Evolutionary conservation across 2,329 filamentous ascomycete species (phyloP).

Genomic region (Exserohilum turcica): DNA sequence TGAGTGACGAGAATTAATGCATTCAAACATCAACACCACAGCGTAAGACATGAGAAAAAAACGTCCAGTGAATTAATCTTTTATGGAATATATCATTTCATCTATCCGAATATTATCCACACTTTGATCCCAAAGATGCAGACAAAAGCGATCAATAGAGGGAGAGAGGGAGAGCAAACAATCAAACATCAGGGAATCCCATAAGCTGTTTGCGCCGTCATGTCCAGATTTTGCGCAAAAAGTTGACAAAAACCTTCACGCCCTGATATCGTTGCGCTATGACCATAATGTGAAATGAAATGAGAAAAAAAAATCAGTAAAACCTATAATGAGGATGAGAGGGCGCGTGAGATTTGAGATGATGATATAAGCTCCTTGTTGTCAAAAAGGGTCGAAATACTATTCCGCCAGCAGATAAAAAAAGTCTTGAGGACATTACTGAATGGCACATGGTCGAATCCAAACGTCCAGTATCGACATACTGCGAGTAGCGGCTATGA

Average conservation of each 20-base stretch:
- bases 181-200: not conserved
- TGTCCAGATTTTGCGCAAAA: slow-evolving; percentile 1
- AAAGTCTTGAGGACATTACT: not conserved
- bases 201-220: not conserved
- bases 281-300: not conserved
- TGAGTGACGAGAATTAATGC: not conserved
- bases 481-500: not conserved
- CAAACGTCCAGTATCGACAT: not conserved
- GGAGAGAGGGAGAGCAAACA: not conserved
- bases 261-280: slow-evolving; percentile 5
- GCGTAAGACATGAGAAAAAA: too few species aligned
- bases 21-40: not conserved
- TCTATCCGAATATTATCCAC: not conserved
- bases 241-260: not conserved
- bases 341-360: not conserved
- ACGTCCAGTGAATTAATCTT: not conserved
- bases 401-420: not conserved
- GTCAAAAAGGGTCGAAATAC: not conserved
- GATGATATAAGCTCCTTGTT: not conserved
- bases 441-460: not conserved
- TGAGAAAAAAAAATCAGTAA: not conserved
- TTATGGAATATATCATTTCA: not conserved
- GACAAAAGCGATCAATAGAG: too few species aligned
- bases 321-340: not conserved
- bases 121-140: not conserved